phyloP scores from a whole-genome alignment of 2,329 filamentous ascomycete genomes.

The Fusarium gaditjirri region DNA sequence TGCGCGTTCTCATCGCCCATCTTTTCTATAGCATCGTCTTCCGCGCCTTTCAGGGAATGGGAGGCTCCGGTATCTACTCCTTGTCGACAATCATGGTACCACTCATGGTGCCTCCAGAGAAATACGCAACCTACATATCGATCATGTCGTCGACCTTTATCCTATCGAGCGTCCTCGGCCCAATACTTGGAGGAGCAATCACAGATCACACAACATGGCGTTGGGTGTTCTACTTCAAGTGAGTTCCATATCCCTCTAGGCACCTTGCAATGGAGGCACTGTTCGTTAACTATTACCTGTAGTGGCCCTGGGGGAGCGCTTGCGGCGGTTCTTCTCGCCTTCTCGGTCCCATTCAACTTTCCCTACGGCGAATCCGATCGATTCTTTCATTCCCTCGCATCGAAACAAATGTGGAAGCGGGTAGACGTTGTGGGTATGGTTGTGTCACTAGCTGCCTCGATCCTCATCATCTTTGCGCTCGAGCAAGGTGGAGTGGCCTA shows the following conservation, averaged over 20 bases:
- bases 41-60: constrained; percentile 29
- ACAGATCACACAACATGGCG: constrained; percentile 14
- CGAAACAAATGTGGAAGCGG: background rate
- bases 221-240: constrained; percentile 22
- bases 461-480: constrained; percentile 58
- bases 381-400: background rate
- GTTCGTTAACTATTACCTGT: too few relatives aligned
- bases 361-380: background rate
- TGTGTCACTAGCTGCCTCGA: constrained; percentile 53
- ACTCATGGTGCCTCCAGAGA: constrained; percentile 8
- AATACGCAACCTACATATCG: constrained; percentile 27
- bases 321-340: constrained; percentile 7
- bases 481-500: constrained; percentile 56
- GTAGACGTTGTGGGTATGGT: constrained; percentile 41
- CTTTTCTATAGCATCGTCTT: constrained; percentile 16
- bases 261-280: background rate
- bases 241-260: background rate
- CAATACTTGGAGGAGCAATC: constrained; percentile 14
- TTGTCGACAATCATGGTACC: constrained; percentile 23
- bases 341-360: constrained; percentile 10
- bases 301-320: constrained; percentile 6
- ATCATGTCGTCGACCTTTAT: constrained; percentile 22
- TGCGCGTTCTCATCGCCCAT: background rate
- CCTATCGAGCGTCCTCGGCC: constrained; percentile 13
- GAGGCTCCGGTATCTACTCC: constrained; percentile 32